phyloP scores from a whole-genome alignment of 2,329 filamentous ascomycete species.

The Arthroderma sp. region DNA sequence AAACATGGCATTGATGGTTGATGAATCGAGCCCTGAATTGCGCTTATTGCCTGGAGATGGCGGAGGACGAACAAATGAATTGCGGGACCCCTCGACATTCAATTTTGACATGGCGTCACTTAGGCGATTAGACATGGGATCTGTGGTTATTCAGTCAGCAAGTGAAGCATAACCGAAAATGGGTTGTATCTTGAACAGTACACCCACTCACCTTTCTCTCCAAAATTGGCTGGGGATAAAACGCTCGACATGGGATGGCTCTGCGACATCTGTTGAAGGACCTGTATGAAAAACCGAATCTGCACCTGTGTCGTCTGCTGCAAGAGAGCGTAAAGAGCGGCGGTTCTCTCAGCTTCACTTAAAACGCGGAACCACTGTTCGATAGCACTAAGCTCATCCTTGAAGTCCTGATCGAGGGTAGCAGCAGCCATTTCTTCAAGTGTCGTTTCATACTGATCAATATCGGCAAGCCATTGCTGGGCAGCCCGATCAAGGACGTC shows the following conservation, averaged over 20 bases:
- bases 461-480: constrained; percentile 97
- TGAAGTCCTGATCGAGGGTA: constrained; percentile 98
- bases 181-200: neutral
- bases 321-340: constrained; percentile 83
- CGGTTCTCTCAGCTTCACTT: constrained; percentile 91
- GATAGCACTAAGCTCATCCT: constrained; percentile 95
- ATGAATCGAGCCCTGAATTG: constrained; percentile 85
- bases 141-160: constrained; percentile 33
- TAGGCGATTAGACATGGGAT: constrained; percentile 91
- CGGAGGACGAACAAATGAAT: constrained; percentile 70
- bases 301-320: constrained; percentile 99
- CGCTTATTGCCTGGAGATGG: constrained; percentile 70
- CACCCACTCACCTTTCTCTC: constrained; percentile 62
- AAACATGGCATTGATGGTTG: constrained; percentile 97
- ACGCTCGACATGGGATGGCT: constrained; percentile 95
- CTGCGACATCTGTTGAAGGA: constrained; percentile 97
- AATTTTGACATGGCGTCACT: constrained; percentile 96
- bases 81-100: constrained; percentile 72
- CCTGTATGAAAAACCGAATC: constrained; percentile 97
- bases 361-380: constrained; percentile 99
- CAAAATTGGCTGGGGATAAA: constrained; percentile 82
- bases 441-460: constrained; percentile 98
- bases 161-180: constrained; percentile 7
- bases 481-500: constrained; percentile 87
- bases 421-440: constrained; percentile 97